Conservation (phyloP, 1,139 yeast species). For the Eremothecium sinecaudum region DNA sequence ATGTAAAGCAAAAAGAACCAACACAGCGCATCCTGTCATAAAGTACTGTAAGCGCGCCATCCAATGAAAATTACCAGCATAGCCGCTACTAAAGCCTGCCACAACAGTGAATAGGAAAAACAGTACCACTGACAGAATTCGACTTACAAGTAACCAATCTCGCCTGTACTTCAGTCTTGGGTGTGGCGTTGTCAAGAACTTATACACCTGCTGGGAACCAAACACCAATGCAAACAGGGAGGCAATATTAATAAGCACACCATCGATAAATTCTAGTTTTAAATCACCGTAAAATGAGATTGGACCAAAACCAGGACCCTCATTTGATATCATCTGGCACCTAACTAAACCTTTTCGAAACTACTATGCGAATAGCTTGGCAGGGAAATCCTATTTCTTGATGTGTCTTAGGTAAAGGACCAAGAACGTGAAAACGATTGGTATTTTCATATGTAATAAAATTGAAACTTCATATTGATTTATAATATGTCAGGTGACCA, state of each 20-base stretch:
- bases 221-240: slow-evolving; percentile 45
- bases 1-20: slow-evolving; percentile 49
- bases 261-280: slow-evolving; percentile 78
- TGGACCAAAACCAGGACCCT: slow-evolving; percentile 39
- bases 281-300: slow-evolving; percentile 55
- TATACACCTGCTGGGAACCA: slow-evolving; percentile 38
- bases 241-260: slow-evolving; percentile 45
- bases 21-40: slow-evolving; percentile 28
- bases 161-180: slow-evolving; percentile 35
- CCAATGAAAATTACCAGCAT: slow-evolving; percentile 18
- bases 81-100: slow-evolving; percentile 12
- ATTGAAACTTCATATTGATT: too few relatives aligned
- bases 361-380: too few relatives aligned
- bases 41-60: slow-evolving; percentile 24
- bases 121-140: slow-evolving; percentile 29
- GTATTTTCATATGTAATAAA: too few relatives aligned
- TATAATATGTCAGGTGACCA: too few relatives aligned
- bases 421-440: too few relatives aligned
- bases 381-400: too few relatives aligned
- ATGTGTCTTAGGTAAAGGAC: too few relatives aligned
- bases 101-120: slow-evolving; percentile 27
- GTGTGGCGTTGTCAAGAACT: slow-evolving; percentile 30
- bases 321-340: too few relatives aligned
- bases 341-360: too few relatives aligned
- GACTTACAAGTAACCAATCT: slow-evolving; percentile 32